These are phyloP conservation scores for Arabidopsis arenosa DNA, from an alignment of 345 rosid species.

Conservation along the genomic window DNA sequence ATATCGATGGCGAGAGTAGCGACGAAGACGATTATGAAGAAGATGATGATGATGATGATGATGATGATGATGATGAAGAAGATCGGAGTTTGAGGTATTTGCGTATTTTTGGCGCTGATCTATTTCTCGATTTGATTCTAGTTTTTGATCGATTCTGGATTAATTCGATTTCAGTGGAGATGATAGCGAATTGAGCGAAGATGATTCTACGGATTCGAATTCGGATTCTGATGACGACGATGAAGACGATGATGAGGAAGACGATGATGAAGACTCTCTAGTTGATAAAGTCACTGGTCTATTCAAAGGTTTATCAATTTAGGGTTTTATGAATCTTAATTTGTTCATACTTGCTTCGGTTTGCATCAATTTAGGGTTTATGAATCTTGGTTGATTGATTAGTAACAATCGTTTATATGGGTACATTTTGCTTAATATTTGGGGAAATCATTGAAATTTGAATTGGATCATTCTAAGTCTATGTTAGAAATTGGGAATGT, in stretches of 20 bases:
- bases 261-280: slow-evolving; percentile 49
- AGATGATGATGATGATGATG: too few relatives aligned
- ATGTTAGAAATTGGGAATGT: neutral
- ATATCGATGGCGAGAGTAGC: too few relatives aligned
- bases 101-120: neutral
- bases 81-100: slow-evolving; percentile 44
- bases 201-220: slow-evolving; percentile 39
- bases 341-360: slow-evolving; percentile 12
- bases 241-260: slow-evolving; percentile 12
- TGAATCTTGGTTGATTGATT: slow-evolving; percentile 4
- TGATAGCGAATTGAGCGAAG: slow-evolving; percentile 40
- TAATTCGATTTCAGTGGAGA: slow-evolving; percentile 31
- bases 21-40: too few relatives aligned
- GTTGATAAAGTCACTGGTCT: slow-evolving; percentile 50
- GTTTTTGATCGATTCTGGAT: slow-evolving; percentile 14
- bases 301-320: slow-evolving; percentile 51
- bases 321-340: too few relatives aligned
- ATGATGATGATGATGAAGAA: slow-evolving; percentile 26
- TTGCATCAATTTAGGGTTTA: neutral
- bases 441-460: neutral
- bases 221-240: slow-evolving; percentile 27
- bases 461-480: neutral
- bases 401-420: too few relatives aligned
- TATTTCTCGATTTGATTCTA: neutral
- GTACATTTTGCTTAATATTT: neutral